Percentiles rank a stretch among this genome's conserved stretches.
Evolutionary conservation across 2,329 filamentous ascomycete species (phyloP).

Genomic region (Westerdykella sp.): DNA sequence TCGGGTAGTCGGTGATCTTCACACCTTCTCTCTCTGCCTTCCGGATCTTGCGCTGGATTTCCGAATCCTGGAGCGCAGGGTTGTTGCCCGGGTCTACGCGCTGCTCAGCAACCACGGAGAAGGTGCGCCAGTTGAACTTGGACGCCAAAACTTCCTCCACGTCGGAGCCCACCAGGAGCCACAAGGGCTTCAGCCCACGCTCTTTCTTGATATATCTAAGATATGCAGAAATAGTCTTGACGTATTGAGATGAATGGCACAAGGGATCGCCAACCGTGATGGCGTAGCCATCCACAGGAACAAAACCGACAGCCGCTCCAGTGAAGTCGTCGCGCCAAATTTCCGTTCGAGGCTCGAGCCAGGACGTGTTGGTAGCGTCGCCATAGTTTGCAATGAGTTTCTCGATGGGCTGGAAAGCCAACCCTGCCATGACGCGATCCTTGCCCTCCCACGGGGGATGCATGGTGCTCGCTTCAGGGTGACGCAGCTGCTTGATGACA

Average conservation of each 20-base stretch:
- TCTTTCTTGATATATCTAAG: slow-evolving; percentile 69
- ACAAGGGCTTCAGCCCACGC: slow-evolving; percentile 69
- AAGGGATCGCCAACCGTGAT: slow-evolving; percentile 85
- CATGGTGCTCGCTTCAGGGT: slow-evolving; percentile 80
- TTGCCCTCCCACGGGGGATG: slow-evolving; percentile 57
- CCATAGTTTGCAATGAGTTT: slow-evolving; percentile 93
- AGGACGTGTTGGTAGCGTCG: slow-evolving; percentile 88
- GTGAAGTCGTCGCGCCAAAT: slow-evolving; percentile 76
- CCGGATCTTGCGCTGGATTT: slow-evolving; percentile 68
- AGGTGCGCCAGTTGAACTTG: slow-evolving; percentile 78
- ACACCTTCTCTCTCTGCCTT: slow-evolving; percentile 78
- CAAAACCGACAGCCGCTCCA: slow-evolving; percentile 79
- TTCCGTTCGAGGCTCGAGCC: slow-evolving; percentile 82
- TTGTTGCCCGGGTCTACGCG: slow-evolving; percentile 70
- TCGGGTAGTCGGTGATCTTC: slow-evolving; percentile 66
- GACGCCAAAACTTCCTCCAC: slow-evolving; percentile 74
- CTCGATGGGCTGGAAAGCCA: slow-evolving; percentile 65
- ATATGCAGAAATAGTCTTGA: slow-evolving; percentile 66
- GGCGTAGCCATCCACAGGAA: slow-evolving; percentile 68
- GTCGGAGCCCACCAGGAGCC: slow-evolving; percentile 77
- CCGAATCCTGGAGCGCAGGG: slow-evolving; percentile 57
- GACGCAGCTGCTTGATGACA: slow-evolving; percentile 61
- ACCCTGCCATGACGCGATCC: slow-evolving; percentile 43
- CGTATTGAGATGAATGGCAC: slow-evolving; percentile 72
- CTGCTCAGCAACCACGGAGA: slow-evolving; percentile 85